Conservation (phyloP, 2,329 filamentous ascomycete genomes). For the Sporothrix curviconia region DNA sequence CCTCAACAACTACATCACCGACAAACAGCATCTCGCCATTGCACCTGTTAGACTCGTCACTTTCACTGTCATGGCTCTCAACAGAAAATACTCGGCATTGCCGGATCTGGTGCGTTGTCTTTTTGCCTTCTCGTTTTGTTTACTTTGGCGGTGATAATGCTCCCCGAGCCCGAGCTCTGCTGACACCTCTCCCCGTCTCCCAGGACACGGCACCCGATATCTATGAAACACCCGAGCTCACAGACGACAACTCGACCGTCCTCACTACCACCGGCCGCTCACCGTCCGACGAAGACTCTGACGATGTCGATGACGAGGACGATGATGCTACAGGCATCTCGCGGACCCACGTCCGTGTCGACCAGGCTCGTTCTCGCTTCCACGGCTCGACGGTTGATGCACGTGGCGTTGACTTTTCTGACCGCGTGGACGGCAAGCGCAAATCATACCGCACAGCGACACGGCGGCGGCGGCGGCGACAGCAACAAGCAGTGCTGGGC, state of each 20-base stretch:
- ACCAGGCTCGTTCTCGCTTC: constrained; percentile 76
- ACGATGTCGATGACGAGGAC: constrained; percentile 50
- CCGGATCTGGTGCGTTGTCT: constrained; percentile 60
- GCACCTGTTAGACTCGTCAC: neutral
- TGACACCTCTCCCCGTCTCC: constrained; percentile 19
- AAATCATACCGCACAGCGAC: constrained; percentile 76
- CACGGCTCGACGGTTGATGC: constrained; percentile 69
- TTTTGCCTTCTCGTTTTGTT: neutral
- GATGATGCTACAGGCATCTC: constrained; percentile 64
- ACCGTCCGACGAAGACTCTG: constrained; percentile 56
- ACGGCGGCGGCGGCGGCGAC: constrained; percentile 47
- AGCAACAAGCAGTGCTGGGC: constrained; percentile 50
- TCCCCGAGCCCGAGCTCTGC: neutral
- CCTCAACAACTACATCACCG: neutral
- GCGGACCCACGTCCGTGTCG: constrained; percentile 66
- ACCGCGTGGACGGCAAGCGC: constrained; percentile 74
- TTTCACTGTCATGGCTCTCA: constrained; percentile 55
- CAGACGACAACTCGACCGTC: constrained; percentile 80
- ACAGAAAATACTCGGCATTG: constrained; percentile 74
- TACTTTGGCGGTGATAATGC: neutral
- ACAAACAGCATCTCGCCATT: neutral
- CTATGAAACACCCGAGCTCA: constrained; percentile 91
- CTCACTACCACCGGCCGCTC: constrained; percentile 53
- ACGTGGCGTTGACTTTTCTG: constrained; percentile 77
- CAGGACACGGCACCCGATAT: constrained; percentile 90